phyloP scores from a whole-genome alignment of 768 basidiomycete species.

The Tricholoma furcatifolium region DNA sequence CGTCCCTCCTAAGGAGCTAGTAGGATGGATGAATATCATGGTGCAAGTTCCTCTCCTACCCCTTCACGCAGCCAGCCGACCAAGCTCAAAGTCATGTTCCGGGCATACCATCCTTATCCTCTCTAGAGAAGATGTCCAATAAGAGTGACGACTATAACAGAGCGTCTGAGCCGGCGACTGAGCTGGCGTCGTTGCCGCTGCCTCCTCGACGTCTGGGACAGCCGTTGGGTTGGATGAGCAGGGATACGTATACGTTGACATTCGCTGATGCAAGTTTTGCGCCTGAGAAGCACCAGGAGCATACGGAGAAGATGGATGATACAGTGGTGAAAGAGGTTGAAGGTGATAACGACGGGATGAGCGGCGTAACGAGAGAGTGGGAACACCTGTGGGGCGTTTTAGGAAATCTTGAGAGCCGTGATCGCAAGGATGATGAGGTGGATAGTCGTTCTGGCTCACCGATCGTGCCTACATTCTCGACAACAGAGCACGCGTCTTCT shows the following conservation, averaged over 20 bases:
- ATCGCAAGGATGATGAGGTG: constrained; percentile 11
- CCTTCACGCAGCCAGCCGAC: neutral
- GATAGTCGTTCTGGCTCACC: constrained; percentile 29
- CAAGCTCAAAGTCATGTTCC: constrained; percentile 12
- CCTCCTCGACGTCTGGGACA: constrained; percentile 31
- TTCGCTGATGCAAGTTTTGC: neutral
- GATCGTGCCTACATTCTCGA: constrained; percentile 51
- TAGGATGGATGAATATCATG: constrained; percentile 24
- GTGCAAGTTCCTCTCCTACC: neutral
- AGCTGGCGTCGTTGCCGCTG: constrained; percentile 36
- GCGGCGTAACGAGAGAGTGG: constrained; percentile 4
- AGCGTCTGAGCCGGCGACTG: constrained; percentile 31
- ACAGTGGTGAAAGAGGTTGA: neutral
- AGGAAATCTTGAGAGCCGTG: neutral
- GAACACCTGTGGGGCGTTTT: constrained; percentile 7
- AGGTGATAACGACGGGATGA: neutral
- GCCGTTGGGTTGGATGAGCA: neutral
- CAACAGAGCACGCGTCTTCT: constrained; percentile 23
- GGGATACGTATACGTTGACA: constrained; percentile 3
- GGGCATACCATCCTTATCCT: neutral
- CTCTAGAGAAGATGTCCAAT: neutral
- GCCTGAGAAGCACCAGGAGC: neutral
- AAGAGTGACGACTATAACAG: constrained; percentile 32
- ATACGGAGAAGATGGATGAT: neutral
- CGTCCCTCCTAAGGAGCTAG: constrained; percentile 55